Evolutionary conservation across 2,329 filamentous ascomycete genomes (phyloP).

Genomic region (Macrophomina tecta): DNA sequence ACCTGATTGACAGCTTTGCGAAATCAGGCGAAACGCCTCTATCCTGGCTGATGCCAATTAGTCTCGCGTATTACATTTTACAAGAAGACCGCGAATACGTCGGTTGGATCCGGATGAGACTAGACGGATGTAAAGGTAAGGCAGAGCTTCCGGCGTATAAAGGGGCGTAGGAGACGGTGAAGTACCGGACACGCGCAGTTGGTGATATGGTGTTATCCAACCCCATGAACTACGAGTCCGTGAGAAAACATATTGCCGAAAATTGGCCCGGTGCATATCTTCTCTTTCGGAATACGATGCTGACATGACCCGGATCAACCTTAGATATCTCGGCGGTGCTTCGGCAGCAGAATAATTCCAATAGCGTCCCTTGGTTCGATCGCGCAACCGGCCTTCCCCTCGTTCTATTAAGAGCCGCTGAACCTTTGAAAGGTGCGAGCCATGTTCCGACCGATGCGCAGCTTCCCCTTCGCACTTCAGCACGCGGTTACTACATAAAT

Average conservation of each 20-base stretch:
- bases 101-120: conserved; percentile 28
- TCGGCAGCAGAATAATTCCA: conserved; percentile 7
- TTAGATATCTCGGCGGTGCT: conserved; percentile 24
- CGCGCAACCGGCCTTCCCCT: neutral
- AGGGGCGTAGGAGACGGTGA: conserved; percentile 5
- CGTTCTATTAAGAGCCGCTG: neutral
- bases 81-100: conserved; percentile 26
- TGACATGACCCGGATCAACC: neutral
- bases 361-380: conserved; percentile 17
- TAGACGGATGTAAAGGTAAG: conserved; percentile 29
- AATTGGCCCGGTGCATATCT: neutral
- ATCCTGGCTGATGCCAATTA: conserved; percentile 32
- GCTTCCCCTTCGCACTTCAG: conserved; percentile 14
- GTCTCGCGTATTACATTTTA: conserved; percentile 30
- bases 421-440: conserved; percentile 1
- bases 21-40: conserved; percentile 23
- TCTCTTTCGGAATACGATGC: neutral
- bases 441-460: conserved; percentile 13
- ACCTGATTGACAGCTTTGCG: conserved; percentile 16
- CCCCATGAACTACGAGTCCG: no score
- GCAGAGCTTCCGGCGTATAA: neutral
- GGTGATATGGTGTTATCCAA: neutral
- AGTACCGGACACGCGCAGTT: neutral
- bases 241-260: neutral
- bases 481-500: conserved; percentile 6